Evolutionary conservation across 352 stramenopile genomes (phyloP).

Genomic region (Hyaloperonospora brassicae): DNA sequence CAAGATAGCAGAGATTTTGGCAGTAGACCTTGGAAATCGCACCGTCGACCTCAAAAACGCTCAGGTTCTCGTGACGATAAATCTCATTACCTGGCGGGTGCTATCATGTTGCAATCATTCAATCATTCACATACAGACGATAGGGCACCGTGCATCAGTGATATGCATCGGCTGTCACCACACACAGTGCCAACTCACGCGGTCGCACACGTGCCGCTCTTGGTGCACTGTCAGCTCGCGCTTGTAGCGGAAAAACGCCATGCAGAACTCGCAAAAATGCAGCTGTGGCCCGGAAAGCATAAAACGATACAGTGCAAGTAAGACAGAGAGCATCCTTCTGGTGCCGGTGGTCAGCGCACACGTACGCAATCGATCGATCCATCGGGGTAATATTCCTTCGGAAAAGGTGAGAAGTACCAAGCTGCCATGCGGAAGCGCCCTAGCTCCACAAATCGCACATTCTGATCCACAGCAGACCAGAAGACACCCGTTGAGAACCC

Average conservation of each 20-base stretch:
- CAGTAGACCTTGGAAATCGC: constrained; percentile 95
- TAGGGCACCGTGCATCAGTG: not conserved
- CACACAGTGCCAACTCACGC: constrained; percentile 27
- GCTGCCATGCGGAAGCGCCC: constrained; percentile 90
- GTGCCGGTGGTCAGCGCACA: not conserved
- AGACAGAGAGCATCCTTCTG: not conserved
- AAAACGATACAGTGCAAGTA: not conserved
- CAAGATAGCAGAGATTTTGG: constrained; percentile 98
- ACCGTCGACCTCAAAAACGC: constrained; percentile 96
- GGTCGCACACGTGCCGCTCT: constrained; percentile 51
- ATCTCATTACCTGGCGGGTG: constrained; percentile 83
- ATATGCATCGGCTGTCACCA: not conserved
- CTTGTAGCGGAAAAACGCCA: constrained; percentile 83
- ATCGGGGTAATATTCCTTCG: constrained; percentile 91
- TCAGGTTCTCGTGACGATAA: constrained; percentile 92
- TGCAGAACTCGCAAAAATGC: constrained; percentile 87
- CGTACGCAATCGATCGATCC: constrained; percentile 77
- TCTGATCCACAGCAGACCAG: constrained; percentile 42
- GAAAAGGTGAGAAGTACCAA: constrained; percentile 97
- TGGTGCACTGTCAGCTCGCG: constrained; percentile 60
- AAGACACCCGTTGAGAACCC: not conserved
- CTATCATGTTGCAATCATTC: constrained; percentile 18
- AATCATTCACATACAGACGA: not conserved
- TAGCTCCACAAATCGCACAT: constrained; percentile 94
- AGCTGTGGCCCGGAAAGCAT: constrained; percentile 29